Base-by-base conservation (phyloP, 2,329 filamentous ascomycete species). In the Fusarium sp. region DNA sequence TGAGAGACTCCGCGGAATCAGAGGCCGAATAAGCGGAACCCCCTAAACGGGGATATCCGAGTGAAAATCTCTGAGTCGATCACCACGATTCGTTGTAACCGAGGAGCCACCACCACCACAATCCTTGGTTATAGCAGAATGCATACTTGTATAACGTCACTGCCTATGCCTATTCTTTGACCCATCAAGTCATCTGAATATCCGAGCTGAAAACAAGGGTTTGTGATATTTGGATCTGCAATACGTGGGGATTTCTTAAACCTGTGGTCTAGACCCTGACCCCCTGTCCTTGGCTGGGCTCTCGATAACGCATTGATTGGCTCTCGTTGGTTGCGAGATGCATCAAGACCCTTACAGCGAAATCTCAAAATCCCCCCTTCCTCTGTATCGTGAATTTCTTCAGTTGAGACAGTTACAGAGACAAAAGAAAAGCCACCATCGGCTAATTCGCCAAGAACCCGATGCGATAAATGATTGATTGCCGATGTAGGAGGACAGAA, bases 261-360 rank as follows among this genome's bases (percentile, higher is more conserved):
- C 6, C 42, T 32, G 35, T 45, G 32, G 36, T 61, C 50, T 48
- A 15, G 38, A 39, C 50, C 5, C 41, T 11, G 24, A 30, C 41
- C 44, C 70, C 70, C 66, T 38, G 35, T 54, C 55, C 32, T 71
- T 30, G 45, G 26, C 20, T 28, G 45, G 11, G 20, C 26, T 18
- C 11, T 26, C 20, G 62, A 45, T 70, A 61, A 51, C 36, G 59
- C 41, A 39, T 45, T 73, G 54, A 74, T 73, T 73, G 70, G 66
- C 39, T 44, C 44, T 35, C 22, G 5, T 36, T 26, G 35, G 4
- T 36, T 26, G 35, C 28, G 64, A 53, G 47, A 41, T 63, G 62
- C 55, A 70, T 41, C 39, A 30, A 56, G 51, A 57, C 41, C 63
- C 50, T 47, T 38, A 28, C 30, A 51, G 44, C 53, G 65, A 41